Evolutionary conservation across 202 grass and related monocot species (phyloP).

Genomic region (Setaria italica): DNA sequence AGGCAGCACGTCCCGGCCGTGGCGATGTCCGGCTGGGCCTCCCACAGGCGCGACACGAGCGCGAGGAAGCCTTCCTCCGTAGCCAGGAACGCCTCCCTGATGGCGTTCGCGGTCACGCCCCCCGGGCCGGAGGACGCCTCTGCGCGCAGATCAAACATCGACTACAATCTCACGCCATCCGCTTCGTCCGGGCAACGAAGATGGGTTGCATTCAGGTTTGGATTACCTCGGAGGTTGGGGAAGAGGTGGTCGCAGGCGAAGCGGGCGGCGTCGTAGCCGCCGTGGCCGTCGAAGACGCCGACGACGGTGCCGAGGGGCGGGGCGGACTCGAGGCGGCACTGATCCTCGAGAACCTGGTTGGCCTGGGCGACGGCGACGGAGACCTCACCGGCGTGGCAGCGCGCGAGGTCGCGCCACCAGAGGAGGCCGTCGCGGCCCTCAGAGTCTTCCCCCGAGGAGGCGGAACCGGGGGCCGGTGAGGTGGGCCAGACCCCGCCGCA

Average conservation of each 20-base stretch:
- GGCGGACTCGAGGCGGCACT: constrained; percentile 81
- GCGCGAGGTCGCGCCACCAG: constrained; percentile 75
- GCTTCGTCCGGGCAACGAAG: background rate
- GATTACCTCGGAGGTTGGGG: constrained; percentile 68
- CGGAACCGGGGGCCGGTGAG: constrained; percentile 25
- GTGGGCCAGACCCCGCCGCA: constrained; percentile 61
- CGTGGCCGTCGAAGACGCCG: constrained; percentile 85
- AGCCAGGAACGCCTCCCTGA: constrained; percentile 70
- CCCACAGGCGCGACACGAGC: constrained; percentile 61
- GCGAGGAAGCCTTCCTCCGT: constrained; percentile 80
- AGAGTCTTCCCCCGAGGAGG: constrained; percentile 7
- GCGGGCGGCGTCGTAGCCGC: constrained; percentile 73
- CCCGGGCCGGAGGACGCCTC: constrained; percentile 60
- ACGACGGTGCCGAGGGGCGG: constrained; percentile 76
- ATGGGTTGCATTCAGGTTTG: background rate
- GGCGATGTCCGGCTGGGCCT: constrained; percentile 71
- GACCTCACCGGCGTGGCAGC: constrained; percentile 66
- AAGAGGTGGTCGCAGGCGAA: constrained; percentile 85
- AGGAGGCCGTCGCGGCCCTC: constrained; percentile 68
- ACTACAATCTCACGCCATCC: background rate
- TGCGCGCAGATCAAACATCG: constrained; percentile 53
- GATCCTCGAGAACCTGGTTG: constrained; percentile 89
- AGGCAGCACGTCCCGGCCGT: constrained; percentile 84
- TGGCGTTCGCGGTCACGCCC: constrained; percentile 53
- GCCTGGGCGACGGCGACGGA: constrained; percentile 89